Evolutionary conservation across 495 filamentous ascomycete species (phyloP).

Genomic region (Saxophila tyrrhenica): DNA sequence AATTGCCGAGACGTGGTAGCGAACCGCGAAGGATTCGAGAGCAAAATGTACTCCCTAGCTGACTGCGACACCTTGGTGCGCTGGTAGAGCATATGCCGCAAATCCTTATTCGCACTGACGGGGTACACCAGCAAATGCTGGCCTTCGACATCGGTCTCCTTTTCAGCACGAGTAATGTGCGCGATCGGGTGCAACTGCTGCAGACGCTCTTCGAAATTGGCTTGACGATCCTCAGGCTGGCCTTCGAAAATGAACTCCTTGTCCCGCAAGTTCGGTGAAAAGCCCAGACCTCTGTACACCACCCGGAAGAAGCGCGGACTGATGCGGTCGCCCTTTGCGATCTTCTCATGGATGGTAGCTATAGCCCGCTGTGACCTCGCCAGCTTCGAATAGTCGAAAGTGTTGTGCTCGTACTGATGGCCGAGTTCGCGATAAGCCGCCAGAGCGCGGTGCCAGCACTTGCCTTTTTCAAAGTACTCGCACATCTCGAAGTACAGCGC

Average conservation of each 20-base stretch:
- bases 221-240: slow-evolving; percentile 59
- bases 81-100: slow-evolving; percentile 78
- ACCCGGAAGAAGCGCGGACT: slow-evolving; percentile 88
- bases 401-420: slow-evolving; percentile 72
- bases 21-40: slow-evolving; percentile 60
- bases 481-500: slow-evolving; percentile 88
- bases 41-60: slow-evolving; percentile 73
- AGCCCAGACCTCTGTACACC: slow-evolving; percentile 81
- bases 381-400: slow-evolving; percentile 87
- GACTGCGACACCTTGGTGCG: slow-evolving; percentile 69
- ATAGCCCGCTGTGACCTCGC: slow-evolving; percentile 81
- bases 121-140: slow-evolving; percentile 81
- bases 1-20: slow-evolving; percentile 59
- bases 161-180: slow-evolving; percentile 42
- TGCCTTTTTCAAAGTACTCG: slow-evolving; percentile 82
- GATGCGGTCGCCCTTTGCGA: slow-evolving; percentile 65
- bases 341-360: slow-evolving; percentile 82
- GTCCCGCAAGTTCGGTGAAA: slow-evolving; percentile 66
- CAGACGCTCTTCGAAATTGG: slow-evolving; percentile 82
- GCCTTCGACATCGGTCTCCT: slow-evolving; percentile 72
- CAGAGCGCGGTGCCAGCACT: slow-evolving; percentile 86
- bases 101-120: slow-evolving; percentile 70
- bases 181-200: slow-evolving; percentile 83
- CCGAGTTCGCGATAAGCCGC: slow-evolving; percentile 83
- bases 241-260: slow-evolving; percentile 92